Evolutionary conservation across 108 stramenopile species (phyloP).

Genomic region (Stephanodiscus triporus): DNA sequence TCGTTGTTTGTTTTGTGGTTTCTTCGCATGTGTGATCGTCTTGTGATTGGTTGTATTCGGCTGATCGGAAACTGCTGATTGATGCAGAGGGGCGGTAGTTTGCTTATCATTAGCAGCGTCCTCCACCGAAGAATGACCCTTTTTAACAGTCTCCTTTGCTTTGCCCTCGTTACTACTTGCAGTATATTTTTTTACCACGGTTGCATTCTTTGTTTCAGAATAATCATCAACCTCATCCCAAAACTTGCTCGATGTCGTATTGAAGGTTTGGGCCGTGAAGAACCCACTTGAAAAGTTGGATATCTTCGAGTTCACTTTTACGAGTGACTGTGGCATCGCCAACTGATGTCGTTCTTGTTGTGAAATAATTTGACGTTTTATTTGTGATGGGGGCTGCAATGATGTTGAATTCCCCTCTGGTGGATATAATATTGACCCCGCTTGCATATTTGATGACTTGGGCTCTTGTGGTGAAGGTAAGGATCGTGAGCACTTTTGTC

Average conservation of each 20-base stretch:
- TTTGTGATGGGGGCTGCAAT: constrained; percentile 14
- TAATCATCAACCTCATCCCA: constrained; percentile 48
- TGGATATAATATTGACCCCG: background rate
- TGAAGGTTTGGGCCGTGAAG: constrained; percentile 21
- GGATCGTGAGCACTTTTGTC: background rate
- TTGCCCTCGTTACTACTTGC: background rate
- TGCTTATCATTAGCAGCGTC: background rate
- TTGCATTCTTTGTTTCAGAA: background rate
- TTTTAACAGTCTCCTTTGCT: no score
- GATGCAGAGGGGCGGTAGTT: background rate
- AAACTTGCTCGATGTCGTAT: constrained; percentile 37
- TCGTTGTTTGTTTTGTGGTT: background rate
- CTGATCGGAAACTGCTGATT: background rate
- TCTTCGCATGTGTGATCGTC: background rate
- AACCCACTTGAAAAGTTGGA: constrained; percentile 26
- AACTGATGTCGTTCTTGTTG: constrained; percentile 5
- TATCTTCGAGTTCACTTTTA: constrained; percentile 22
- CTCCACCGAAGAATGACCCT: background rate
- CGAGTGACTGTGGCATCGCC: constrained; percentile 25
- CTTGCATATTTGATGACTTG: background rate
- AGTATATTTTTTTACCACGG: background rate
- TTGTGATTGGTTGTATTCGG: background rate
- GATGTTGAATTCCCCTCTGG: background rate
- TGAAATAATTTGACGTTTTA: background rate
- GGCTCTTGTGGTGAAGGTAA: background rate